Evolutionary conservation across 768 basidiomycete species (phyloP).

Genomic region (Boletus vermiculosoides): DNA sequence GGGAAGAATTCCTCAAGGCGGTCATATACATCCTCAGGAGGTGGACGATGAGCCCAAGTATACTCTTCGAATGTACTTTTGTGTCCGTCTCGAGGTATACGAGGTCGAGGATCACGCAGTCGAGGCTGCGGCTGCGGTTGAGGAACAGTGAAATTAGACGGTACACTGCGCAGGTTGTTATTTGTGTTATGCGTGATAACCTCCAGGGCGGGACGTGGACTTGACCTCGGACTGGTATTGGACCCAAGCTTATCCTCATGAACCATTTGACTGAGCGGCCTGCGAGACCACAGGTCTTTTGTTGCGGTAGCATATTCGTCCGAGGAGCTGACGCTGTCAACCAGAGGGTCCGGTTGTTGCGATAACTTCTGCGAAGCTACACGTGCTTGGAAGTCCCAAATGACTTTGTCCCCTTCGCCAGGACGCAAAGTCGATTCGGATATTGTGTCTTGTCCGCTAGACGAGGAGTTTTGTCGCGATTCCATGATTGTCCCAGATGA

Average conservation of each 20-base stretch:
- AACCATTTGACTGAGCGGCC: constrained; percentile 31
- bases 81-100: constrained; percentile 30
- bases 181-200: constrained; percentile 27
- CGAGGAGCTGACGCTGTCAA: constrained; percentile 23
- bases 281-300: constrained; percentile 32
- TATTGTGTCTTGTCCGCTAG: constrained; percentile 32
- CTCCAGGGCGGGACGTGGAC: constrained; percentile 31
- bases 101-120: constrained; percentile 20
- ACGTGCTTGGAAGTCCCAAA: constrained; percentile 29
- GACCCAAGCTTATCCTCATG: constrained; percentile 18
- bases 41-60: constrained; percentile 88
- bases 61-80: constrained; percentile 61
- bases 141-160: constrained; percentile 22
- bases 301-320: constrained; percentile 34
- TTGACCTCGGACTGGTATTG: constrained; percentile 16
- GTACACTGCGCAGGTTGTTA: constrained; percentile 13
- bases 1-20: constrained; percentile 95
- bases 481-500: constrained; percentile 30
- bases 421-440: constrained; percentile 35
- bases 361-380: constrained; percentile 16
- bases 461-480: constrained; percentile 26
- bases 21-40: constrained; percentile 90
- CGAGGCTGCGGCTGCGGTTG: constrained; percentile 15
- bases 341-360: constrained; percentile 15
- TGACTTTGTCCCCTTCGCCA: constrained; percentile 30